Conservation (phyloP, 2,329 filamentous ascomycete species). For the Epichloe amarillans region DNA sequence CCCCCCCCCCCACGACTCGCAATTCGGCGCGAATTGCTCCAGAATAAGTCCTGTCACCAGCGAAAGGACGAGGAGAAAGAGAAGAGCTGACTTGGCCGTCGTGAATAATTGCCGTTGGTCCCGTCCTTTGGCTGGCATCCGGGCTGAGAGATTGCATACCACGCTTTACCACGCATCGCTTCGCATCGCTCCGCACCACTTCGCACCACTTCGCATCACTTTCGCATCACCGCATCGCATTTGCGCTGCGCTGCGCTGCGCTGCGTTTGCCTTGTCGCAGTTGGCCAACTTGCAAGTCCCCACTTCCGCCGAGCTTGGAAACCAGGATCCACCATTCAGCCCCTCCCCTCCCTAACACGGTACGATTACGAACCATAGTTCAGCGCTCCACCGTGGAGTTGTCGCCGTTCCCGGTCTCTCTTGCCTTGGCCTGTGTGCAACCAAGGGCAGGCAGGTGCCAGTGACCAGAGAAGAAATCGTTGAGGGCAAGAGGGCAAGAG, state of each 20-base stretch:
- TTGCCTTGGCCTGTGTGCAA: background rate
- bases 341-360: conserved; percentile 1
- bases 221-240: background rate
- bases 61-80: too few species aligned
- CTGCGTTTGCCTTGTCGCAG: background rate
- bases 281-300: background rate
- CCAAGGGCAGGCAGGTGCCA: background rate
- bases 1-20: background rate
- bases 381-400: conserved; percentile 2
- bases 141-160: background rate
- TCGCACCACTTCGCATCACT: background rate
- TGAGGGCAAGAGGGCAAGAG: too few species aligned
- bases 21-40: background rate
- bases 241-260: background rate
- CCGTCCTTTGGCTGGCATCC: background rate
- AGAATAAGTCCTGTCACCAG: background rate
- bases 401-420: conserved; percentile 5
- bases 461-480: background rate
- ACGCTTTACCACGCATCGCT: background rate
- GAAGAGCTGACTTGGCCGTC: background rate
- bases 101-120: background rate
- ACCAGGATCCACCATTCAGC: conserved; percentile 3
- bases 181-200: background rate
- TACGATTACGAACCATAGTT: background rate
- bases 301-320: conserved; percentile 4